Evolutionary conservation across 2,329 filamentous ascomycete genomes (phyloP).

Genomic region (Diaporthe australafricana): DNA sequence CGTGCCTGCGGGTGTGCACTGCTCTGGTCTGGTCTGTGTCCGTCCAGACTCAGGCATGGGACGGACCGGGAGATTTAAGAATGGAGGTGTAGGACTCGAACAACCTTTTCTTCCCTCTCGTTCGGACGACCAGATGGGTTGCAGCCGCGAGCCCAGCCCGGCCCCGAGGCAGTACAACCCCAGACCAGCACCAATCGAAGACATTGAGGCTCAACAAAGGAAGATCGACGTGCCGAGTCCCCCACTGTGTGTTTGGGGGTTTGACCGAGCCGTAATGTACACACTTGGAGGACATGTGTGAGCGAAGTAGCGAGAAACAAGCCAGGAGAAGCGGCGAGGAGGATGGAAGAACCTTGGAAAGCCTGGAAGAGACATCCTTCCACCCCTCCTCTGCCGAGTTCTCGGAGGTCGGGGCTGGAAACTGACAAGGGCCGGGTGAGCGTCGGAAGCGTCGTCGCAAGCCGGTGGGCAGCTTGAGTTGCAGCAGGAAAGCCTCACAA

Average conservation of each 20-base stretch:
- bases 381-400: not conserved
- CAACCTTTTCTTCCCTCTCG: not conserved
- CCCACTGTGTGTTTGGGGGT: not conserved
- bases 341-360: not conserved
- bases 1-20: not conserved
- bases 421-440: not conserved
- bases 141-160: not conserved
- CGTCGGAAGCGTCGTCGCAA: not conserved
- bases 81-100: not conserved
- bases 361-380: not conserved
- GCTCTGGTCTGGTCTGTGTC: not conserved
- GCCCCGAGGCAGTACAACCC: slow-evolving; percentile 9
- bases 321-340: not conserved
- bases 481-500: not conserved
- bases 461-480: not conserved
- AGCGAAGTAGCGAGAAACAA: not conserved
- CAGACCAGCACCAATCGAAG: not conserved
- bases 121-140: slow-evolving; percentile 11
- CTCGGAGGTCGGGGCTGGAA: not conserved
- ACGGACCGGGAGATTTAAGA: not conserved
- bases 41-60: not conserved
- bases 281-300: not conserved
- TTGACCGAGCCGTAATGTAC: not conserved
- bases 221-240: slow-evolving; percentile 13
- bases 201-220: slow-evolving; percentile 22